A percentile compares a stretch with the other conserved stretches of the same genome.
Evolutionary conservation across 164 flowering plant species (phyloP).

Genomic region (Echeveria elegans): DNA sequence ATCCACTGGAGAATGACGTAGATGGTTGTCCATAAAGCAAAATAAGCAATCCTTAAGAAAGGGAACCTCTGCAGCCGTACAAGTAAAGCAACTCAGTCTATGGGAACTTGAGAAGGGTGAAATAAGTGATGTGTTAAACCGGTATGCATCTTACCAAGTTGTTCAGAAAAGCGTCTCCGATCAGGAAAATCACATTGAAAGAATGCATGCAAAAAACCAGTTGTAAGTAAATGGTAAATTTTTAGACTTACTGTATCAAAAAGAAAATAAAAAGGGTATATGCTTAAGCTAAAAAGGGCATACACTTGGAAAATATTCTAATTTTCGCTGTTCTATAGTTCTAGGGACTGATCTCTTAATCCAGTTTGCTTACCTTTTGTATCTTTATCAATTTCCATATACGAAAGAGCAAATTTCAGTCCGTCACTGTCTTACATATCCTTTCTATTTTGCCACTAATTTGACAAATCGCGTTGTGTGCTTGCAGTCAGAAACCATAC

Average conservation of each 20-base stretch:
- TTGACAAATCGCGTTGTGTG: background rate
- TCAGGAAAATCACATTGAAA: slow-evolving; percentile 38
- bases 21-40: slow-evolving; percentile 33
- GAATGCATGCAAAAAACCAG: slow-evolving; percentile 39
- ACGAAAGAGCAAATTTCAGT: too few species aligned
- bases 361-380: too few species aligned
- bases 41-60: slow-evolving; percentile 50
- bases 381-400: too few species aligned
- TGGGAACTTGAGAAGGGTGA: background rate
- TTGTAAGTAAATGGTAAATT: slow-evolving; percentile 21
- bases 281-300: background rate
- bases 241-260: background rate
- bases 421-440: too few species aligned
- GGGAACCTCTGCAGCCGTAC: slow-evolving; percentile 43
- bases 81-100: background rate
- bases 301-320: too few species aligned
- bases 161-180: slow-evolving; percentile 45
- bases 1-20: slow-evolving; percentile 58
- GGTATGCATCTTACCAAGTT: slow-evolving; percentile 29
- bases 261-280: background rate
- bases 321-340: too few species aligned
- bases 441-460: too few species aligned
- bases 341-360: too few species aligned
- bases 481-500: too few species aligned
- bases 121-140: background rate